Base-by-base conservation (phyloP, 2,329 filamentous ascomycete genomes). In the Cordyceps cateniannulata region DNA sequence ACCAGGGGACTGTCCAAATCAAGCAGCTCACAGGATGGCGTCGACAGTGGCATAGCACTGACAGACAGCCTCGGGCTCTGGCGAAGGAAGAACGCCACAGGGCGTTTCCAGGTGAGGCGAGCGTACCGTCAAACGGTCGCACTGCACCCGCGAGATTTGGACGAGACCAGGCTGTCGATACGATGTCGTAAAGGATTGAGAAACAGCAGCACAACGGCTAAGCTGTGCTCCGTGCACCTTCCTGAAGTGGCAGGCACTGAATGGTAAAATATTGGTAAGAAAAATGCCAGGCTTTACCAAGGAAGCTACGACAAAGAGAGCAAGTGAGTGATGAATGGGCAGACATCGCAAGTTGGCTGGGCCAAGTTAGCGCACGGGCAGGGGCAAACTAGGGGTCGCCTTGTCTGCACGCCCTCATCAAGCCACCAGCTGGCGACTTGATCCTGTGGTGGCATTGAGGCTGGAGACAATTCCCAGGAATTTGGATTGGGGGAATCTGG, bases 401-500 rank as follows among this genome's bases (percentile, higher is more conserved):
- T 59, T 62, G 55, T 62, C 60, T 62, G 49, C 60, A 62, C 60
- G 38, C 60, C 60, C 58, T 53, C 58, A 54, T 60, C 58, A 60
- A 60, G 58, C 58, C 58, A 60, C 58, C 49, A 54, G 58, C 50
- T 60, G 42, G 32, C 27, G 58, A 50, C 58, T 54, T 60, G 49
- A 60, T 54, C 58, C 53, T 60, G 58, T 54, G 58, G 58, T 60
- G 44, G 48, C 58, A 60, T 60, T 60, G 58, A 54, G 58, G 58
- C 58, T 60, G 58, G 58, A 54, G 58, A 60, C 58, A 44, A 49
- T 60, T 60, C 58, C 58, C 58, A 60, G 58, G 52, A 60, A 42
- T 49, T 60, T 54, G 58, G 58, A 49, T 38, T 48, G 27, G 42
- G n/a, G 58, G 38, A 61, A 48, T 22, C 38, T 49, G 20, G n/a